Base-by-base conservation (phyloP, 2,329 filamentous ascomycete species). In the Ceratocystis cacaofunesta region DNA sequence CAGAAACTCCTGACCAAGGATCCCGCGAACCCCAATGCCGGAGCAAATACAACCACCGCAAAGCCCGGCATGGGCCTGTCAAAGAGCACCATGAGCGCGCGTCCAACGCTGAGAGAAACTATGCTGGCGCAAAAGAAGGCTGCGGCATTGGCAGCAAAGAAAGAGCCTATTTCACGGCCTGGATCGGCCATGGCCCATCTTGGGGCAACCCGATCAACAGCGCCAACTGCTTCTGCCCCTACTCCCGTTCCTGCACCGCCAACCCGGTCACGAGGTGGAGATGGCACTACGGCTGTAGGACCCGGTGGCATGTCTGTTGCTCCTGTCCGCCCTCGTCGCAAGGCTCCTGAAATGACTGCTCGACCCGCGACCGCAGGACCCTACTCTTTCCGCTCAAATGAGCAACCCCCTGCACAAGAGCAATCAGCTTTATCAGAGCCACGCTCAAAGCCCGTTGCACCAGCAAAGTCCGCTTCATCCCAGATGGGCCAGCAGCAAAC, bases 1-100 rank as follows among this genome's bases (percentile, higher is more conserved):
- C 89, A 89, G 72, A 86, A 85, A 65, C 79, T 92, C 41, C 78
- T 99, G 19, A 87, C 92, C 70, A 95, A 90, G 70, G 89, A 96
- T 70, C 80, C 89, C 1, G 82, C 85, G 71, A 97, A 97, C 71
- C 89, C 89, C 7, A 88, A 90, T 72, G 83, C 81, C 5, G 79
- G 83, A 71, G 71, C 75, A 4, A 80, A 81, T 41, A 75, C 78
- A 15, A 70, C 73, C 28, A 72, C 71, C n/a, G 74, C 76, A 52
- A 81, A 84, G 2, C 81, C 84, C 25, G 84, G 83, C 1, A 71
- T 84, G 43, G 82, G 84, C 8, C 75, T 87, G 25, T 86, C 84
- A 1, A 85, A 83, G 73, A 86, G 84, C 70, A 85, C 83, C 15
- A 82, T 80, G 73, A 76, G 79, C 2, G 58, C 80, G 50, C 86